Evolutionary conservation across 805 yeast species (phyloP).

Genomic region (Candida maesae): DNA sequence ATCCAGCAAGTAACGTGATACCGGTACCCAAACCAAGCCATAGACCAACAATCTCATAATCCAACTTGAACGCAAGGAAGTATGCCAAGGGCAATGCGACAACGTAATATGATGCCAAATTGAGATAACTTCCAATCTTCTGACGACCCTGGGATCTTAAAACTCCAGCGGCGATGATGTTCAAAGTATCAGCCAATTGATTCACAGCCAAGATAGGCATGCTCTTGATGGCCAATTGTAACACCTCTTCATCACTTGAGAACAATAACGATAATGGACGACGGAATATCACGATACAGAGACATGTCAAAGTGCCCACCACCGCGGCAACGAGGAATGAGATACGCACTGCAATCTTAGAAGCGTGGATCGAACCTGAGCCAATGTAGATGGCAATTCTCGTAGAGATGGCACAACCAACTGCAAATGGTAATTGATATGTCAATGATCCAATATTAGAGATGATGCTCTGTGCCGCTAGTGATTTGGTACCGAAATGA

Average conservation of each 20-base stretch:
- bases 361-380: conserved; percentile 42
- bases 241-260: conserved; percentile 58
- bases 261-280: conserved; percentile 52
- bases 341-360: conserved; percentile 40
- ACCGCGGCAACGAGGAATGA: conserved; percentile 43
- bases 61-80: conserved; percentile 47
- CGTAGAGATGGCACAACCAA: conserved; percentile 67
- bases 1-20: conserved; percentile 46
- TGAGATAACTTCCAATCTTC: conserved; percentile 65
- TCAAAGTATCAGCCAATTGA: conserved; percentile 66
- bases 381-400: conserved; percentile 74
- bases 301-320: conserved; percentile 49
- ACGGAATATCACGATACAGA: conserved; percentile 43
- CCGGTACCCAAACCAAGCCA: conserved; percentile 77
- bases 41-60: conserved; percentile 53
- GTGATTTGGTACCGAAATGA: conserved; percentile 43
- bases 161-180: conserved; percentile 68
- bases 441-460: conserved; percentile 54
- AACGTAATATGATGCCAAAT: conserved; percentile 65
- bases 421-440: conserved; percentile 72
- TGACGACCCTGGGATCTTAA: conserved; percentile 77
- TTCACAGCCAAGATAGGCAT: conserved; percentile 64
- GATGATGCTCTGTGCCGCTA: conserved; percentile 51
- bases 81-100: conserved; percentile 68
- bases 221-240: conserved; percentile 44